Percentiles rank a stretch among this genome's conserved stretches.
Evolutionary conservation across 2,329 filamentous ascomycete species (phyloP).

Genomic region (Pochonia chlamydosporia): DNA sequence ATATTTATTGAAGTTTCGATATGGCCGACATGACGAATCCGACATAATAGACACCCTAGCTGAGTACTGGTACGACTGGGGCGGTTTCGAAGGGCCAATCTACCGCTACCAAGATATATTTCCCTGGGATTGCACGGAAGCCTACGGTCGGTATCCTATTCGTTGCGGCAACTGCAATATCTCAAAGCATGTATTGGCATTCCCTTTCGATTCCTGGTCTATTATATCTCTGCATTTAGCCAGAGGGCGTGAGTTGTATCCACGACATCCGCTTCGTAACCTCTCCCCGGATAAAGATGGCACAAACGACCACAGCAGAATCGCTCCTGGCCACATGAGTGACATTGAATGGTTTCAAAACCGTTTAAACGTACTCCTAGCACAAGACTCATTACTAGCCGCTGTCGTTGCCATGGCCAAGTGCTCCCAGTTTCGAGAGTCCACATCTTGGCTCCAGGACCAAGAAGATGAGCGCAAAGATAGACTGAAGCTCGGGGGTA

Average conservation of each 20-base stretch:
- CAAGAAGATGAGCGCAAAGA: conserved; percentile 16
- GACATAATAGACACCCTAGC: conserved; percentile 36
- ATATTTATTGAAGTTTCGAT: conserved; percentile 33
- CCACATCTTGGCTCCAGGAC: conserved; percentile 28
- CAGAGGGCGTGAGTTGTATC: conserved; percentile 29
- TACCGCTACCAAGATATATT: conserved; percentile 37
- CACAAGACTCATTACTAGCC: conserved; percentile 22
- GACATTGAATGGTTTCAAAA: conserved; percentile 28
- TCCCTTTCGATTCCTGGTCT: conserved; percentile 39
- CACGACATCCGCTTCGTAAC: conserved; percentile 7
- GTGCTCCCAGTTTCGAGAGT: conserved; percentile 18
- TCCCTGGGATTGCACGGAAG: conserved; percentile 43
- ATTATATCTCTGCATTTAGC: conserved; percentile 31
- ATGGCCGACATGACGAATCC: conserved; percentile 31
- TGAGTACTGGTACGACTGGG: conserved; percentile 43
- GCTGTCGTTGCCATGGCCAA: conserved; percentile 30
- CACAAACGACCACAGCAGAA: conserved; percentile 7
- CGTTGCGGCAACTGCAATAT: conserved; percentile 35
- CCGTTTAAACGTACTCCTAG: conserved; percentile 26
- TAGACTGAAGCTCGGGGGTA: conserved; percentile 33
- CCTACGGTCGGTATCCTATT: conserved; percentile 29
- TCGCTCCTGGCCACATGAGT: conserved; percentile 12
- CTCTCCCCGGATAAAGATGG: too few relatives aligned
- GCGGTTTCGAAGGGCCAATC: conserved; percentile 29
- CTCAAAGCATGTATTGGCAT: conserved; percentile 38